Evolutionary conservation across 2,329 filamentous ascomycete genomes (phyloP).

Genomic region (Penicillium fuscoglaucum): DNA sequence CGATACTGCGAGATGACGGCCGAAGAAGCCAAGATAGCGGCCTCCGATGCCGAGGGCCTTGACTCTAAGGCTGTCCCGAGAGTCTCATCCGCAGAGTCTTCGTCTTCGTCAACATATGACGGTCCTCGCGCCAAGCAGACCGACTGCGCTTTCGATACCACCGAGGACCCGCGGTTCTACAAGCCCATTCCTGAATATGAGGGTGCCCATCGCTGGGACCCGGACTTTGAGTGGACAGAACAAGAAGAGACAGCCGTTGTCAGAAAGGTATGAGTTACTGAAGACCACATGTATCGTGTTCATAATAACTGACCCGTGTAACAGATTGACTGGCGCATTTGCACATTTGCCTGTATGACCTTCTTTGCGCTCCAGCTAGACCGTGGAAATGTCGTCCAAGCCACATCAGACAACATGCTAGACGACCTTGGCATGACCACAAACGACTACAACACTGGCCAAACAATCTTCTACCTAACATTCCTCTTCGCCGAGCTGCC

Average conservation of each 20-base stretch:
- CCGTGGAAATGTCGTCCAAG: slow-evolving; percentile 62
- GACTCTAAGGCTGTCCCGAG: slow-evolving; percentile 12
- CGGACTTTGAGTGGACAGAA: slow-evolving; percentile 47
- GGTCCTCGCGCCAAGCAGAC: slow-evolving; percentile 8
- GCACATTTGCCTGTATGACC: slow-evolving; percentile 54
- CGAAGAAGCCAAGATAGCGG: slow-evolving; percentile 16
- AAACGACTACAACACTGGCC: slow-evolving; percentile 48
- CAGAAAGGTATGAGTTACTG: slow-evolving; percentile 33
- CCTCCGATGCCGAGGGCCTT: not conserved
- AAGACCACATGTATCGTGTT: not conserved
- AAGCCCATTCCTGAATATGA: slow-evolving; percentile 48
- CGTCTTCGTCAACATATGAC: slow-evolving; percentile 17
- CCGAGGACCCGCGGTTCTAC: slow-evolving; percentile 39
- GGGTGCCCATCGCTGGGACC: slow-evolving; percentile 52
- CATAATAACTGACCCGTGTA: not conserved
- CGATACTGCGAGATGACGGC: slow-evolving; percentile 18
- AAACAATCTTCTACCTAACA: slow-evolving; percentile 40
- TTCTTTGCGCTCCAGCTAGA: slow-evolving; percentile 67
- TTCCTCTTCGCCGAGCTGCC: slow-evolving; percentile 57
- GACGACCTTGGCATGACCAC: slow-evolving; percentile 50
- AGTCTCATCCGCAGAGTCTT: slow-evolving; percentile 15
- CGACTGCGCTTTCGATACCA: slow-evolving; percentile 38
- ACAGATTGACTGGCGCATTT: slow-evolving; percentile 46
- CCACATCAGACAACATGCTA: slow-evolving; percentile 63
- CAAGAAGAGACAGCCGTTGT: slow-evolving; percentile 46